A percentile compares a stretch with the other conserved stretches of the same genome.
phyloP scores from a whole-genome alignment of 2,329 filamentous ascomycete species.

The Akanthomyces uredinophilus region DNA sequence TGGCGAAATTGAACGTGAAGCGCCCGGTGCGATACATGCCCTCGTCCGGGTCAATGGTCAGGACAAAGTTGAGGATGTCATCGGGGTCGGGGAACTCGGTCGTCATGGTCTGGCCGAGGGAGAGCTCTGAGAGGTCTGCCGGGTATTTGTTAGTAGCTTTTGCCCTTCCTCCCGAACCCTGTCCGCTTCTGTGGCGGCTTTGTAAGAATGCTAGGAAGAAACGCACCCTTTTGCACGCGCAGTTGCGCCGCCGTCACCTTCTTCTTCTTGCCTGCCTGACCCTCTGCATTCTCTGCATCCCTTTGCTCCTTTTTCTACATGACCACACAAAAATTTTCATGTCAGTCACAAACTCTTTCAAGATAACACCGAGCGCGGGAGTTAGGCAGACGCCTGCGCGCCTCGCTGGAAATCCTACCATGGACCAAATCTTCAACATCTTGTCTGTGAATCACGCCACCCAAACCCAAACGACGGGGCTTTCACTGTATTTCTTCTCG shows the following conservation, averaged over 20 bases:
- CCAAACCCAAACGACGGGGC: slow-evolving; percentile 18
- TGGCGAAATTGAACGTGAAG: slow-evolving; percentile 87
- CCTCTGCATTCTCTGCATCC: slow-evolving; percentile 80
- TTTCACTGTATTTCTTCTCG: background rate
- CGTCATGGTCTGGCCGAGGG: slow-evolving; percentile 73
- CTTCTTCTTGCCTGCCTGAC: slow-evolving; percentile 82
- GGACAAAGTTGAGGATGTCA: slow-evolving; percentile 78
- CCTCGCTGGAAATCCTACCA: slow-evolving; percentile 54
- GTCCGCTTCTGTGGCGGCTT: slow-evolving; percentile 3
- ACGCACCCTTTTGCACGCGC: slow-evolving; percentile 84
- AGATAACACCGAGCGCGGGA: background rate
- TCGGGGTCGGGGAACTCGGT: slow-evolving; percentile 77
- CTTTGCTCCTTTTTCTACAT: slow-evolving; percentile 92
- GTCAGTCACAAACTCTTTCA: slow-evolving; percentile 17
- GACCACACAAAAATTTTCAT: slow-evolving; percentile 21
- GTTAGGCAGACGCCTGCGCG: background rate
- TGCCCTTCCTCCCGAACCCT: no score
- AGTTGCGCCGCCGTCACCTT: slow-evolving; percentile 96
- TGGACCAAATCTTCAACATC: slow-evolving; percentile 99
- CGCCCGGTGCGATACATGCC: slow-evolving; percentile 80
- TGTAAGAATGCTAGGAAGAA: background rate
- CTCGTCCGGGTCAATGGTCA: slow-evolving; percentile 81
- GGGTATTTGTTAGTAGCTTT: background rate
- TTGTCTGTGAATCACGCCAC: slow-evolving; percentile 33
- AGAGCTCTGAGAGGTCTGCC: slow-evolving; percentile 74